A percentile compares a stretch with the other conserved stretches of the same genome.
These are phyloP conservation scores for Citeromyces matritensis DNA, from an alignment of 805 yeast species.

Conservation along the genomic window DNA sequence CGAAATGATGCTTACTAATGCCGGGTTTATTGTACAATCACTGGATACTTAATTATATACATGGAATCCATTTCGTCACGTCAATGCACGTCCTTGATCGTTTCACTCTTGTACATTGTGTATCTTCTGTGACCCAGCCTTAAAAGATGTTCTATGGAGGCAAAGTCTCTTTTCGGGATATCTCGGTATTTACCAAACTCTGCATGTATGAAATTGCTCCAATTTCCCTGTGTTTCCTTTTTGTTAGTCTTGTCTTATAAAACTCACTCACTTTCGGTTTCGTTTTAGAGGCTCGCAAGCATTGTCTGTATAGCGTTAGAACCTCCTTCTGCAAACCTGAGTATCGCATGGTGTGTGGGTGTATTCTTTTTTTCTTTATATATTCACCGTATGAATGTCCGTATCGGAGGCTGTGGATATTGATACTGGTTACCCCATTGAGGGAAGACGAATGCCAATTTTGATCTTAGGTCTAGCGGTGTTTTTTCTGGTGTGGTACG, in stretches of 20 bases:
- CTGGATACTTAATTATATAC: neutral
- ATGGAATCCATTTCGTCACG: neutral
- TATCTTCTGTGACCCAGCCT: constrained; percentile 59
- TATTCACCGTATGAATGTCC: no score
- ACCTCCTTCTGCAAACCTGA: constrained; percentile 41
- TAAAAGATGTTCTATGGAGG: constrained; percentile 72
- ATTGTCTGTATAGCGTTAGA: constrained; percentile 28
- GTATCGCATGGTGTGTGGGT: constrained; percentile 1
- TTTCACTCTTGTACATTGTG: constrained; percentile 60
- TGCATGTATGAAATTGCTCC: constrained; percentile 16
- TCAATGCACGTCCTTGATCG: constrained; percentile 50
- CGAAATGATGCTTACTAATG: constrained; percentile 49
- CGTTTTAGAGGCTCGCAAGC: constrained; percentile 24
- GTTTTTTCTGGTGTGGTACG: constrained; percentile 11
- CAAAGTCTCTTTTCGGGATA: constrained; percentile 65
- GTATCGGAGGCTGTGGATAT: no score
- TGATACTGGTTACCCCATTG: no score
- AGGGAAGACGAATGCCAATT: no score
- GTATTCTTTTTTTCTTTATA: no score
- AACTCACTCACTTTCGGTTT: constrained; percentile 24
- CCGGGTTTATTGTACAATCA: constrained; percentile 9
- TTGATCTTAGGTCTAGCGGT: constrained; percentile 3
- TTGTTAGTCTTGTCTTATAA: neutral
- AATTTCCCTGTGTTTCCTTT: constrained; percentile 14
- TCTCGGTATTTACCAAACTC: constrained; percentile 47